Base-by-base conservation (phyloP, 441 rosid species). In the Codiaeum variegatum region DNA sequence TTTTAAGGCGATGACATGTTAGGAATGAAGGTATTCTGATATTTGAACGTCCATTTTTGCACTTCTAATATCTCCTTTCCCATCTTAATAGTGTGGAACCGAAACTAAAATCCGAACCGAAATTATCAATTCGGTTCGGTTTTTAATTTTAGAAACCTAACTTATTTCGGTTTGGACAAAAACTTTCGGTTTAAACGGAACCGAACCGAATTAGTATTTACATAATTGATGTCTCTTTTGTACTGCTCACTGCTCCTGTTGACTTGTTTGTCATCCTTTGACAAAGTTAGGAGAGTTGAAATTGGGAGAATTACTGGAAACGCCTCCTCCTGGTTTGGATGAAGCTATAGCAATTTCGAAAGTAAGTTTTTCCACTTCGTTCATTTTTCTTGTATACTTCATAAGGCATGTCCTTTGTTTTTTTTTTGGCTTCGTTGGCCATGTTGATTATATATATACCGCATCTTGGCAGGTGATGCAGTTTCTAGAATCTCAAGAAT, bases 311-410 rank as follows among this genome's bases (percentile, higher is more conserved):
- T 81, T 92, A 72, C 85, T 92, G 18, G 97, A 92, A 76, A 83
- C 97, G n/a, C 97, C 97, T 28, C 97, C 97, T 80, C 97, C 97
- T 74, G 98, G 97, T 71, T 79, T 92, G 74, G 97, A 92, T 85
- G 98, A 92, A 89, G 97, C 95, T 66, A 87, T 94, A 70, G 98
- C 97, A 74, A 92, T 94, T 81, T 88, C 97, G 56, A 92, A 92
- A 88, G 98, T 90, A 73, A 4, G 69, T 63, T 42, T 66, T 23
- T 54, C 59, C 71, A 12, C 68, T 55, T 62, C 55, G 59, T 21
- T 70, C 63, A 40, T 70, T 73, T 44, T 61, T 42, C 51, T 73
- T 34, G 0, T 70, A 9, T 19, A 16, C 69, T 77, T 38, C 23
- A 21, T 26, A 9, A 73, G 24, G 19, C 36, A 42, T 59, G 62